Conservation (phyloP, 148 eudicot species). For the Rhododendron griersonianum region DNA sequence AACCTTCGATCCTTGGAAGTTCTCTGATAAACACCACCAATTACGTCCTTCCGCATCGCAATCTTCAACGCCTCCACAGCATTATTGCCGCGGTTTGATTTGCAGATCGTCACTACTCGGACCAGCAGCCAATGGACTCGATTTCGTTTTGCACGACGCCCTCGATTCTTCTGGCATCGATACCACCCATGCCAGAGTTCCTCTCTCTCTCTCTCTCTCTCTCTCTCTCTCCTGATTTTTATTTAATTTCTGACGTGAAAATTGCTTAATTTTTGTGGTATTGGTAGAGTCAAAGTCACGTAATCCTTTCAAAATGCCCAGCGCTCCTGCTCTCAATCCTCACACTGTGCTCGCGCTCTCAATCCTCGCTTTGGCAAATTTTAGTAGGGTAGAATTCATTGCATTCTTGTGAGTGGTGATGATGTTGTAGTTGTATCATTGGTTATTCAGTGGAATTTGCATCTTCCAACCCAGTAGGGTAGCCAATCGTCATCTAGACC, state of each 20-base stretch:
- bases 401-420: not conserved
- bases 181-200: constrained; percentile 55
- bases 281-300: not conserved
- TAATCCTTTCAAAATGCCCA: not conserved
- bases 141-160: constrained; percentile 61
- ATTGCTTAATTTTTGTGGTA: not conserved
- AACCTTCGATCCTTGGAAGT: constrained; percentile 8
- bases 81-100: constrained; percentile 12
- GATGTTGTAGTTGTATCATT: not conserved
- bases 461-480: not conserved
- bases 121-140: constrained; percentile 25
- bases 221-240: not conserved
- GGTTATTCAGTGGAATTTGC: not conserved
- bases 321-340: not conserved
- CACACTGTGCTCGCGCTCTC: too few species aligned
- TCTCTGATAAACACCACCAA: not conserved
- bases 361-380: too few species aligned
- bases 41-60: not conserved
- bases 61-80: not conserved
- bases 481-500: not conserved
- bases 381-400: not conserved
- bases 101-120: constrained; percentile 32
- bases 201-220: not conserved
- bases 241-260: not conserved
- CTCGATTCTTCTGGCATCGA: constrained; percentile 58